These are phyloP conservation scores for Aspergillus avenaceus DNA, from an alignment of 495 filamentous ascomycete genomes.

Conservation along the genomic window DNA sequence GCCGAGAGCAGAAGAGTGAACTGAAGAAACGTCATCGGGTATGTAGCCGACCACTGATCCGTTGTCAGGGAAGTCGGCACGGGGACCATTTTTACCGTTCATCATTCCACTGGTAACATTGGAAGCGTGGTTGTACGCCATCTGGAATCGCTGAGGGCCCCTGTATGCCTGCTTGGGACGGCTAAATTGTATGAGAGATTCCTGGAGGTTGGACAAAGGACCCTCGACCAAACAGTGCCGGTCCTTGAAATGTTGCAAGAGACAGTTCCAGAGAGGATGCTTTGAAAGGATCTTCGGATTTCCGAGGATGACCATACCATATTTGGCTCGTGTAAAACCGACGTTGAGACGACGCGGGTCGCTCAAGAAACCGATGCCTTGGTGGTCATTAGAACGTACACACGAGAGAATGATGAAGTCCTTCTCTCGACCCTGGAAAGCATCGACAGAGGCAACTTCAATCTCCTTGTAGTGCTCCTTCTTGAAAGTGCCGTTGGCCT, in stretches of 20 bases:
- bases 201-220: slow-evolving; percentile 91
- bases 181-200: slow-evolving; percentile 91
- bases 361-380: slow-evolving; percentile 98
- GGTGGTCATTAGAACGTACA: slow-evolving; percentile 97
- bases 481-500: slow-evolving; percentile 92
- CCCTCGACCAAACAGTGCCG: slow-evolving; percentile 94
- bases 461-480: slow-evolving; percentile 99
- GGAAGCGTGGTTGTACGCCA: slow-evolving; percentile 69
- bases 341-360: slow-evolving; percentile 98
- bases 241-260: slow-evolving; percentile 96
- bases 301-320: slow-evolving; percentile 90
- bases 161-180: slow-evolving; percentile 89
- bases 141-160: slow-evolving; percentile 82
- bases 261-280: slow-evolving; percentile 96
- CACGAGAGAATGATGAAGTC: slow-evolving; percentile 98
- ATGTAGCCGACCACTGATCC: slow-evolving; percentile 91
- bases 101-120: slow-evolving; percentile 48
- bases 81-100: slow-evolving; percentile 48
- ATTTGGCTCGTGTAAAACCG: slow-evolving; percentile 96
- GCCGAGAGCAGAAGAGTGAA: slow-evolving; percentile 87
- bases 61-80: slow-evolving; percentile 75
- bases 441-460: slow-evolving; percentile 96
- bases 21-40: slow-evolving; percentile 92
- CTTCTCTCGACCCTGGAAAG: slow-evolving; percentile 98
- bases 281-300: slow-evolving; percentile 98